Base-by-base conservation (phyloP, 2,329 filamentous ascomycete genomes). In the Drechslerella coelobrocha region DNA sequence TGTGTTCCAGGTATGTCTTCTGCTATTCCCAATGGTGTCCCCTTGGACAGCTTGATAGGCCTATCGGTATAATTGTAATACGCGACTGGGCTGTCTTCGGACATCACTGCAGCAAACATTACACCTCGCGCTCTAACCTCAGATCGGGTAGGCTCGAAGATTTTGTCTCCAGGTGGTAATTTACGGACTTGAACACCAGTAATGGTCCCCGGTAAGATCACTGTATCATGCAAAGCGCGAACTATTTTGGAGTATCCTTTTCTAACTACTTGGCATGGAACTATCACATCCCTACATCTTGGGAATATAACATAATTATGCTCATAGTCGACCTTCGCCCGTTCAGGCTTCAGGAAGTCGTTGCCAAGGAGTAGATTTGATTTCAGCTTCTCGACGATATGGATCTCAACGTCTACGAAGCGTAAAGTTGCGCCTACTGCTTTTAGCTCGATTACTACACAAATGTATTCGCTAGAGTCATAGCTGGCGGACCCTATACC, bases 321-420 rank as follows among this genome's bases (percentile, higher is more conserved):
- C 41, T 17, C 6, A 45, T 45, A 45, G 19, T 45, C 41, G 6
- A 45, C 17, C 6, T 6, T 6, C 41, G 41, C 41, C 41, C 41
- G 6, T 45, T 45, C 41, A n/a, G 41, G 41, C 14, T n/a, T 45
- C 41, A 45, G 19, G 41, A 45, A 45, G 19, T 45, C 41, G n/a
- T 21, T 45, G 6, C 41, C 41, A 17, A 45, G 19, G 7, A 45
- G 41, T 21, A 45, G 14, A 17, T 45, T 45, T 45, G 41, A 7
- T 21, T 45, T 45, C 41, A 45, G n/a, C 14, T n/a, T n/a, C 7
- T 6, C 7, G 14, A 45, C 41, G 7, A 45, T 21, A 21, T 45
- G 41, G n/a, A 45, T 17, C 17, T 45, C 41, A 6, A 45, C n/a
- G 7, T 45, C 17, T 45, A 21, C 14, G n/a, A 45, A 45, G 41